Conservation (phyloP, 2,329 filamentous ascomycete genomes). For the Leptosphaerulina australis region DNA sequence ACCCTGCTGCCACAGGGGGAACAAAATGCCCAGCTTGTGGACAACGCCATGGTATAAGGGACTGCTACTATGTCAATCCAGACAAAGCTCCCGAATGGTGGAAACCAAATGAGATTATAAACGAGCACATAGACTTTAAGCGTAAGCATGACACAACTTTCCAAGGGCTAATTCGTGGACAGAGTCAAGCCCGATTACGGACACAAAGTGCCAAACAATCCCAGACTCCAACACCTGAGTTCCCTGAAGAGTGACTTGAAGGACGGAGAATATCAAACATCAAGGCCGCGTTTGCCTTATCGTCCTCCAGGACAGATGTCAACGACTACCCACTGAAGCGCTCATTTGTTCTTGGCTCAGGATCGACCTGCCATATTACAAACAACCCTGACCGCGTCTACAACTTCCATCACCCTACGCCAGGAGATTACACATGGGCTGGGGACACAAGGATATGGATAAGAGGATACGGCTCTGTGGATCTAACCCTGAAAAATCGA, state of each 20-base stretch:
- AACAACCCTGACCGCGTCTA: too few relatives aligned
- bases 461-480: too few relatives aligned
- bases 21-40: not conserved
- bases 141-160: not conserved
- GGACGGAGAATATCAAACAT: not conserved
- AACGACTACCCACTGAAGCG: too few relatives aligned
- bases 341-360: too few relatives aligned
- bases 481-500: too few relatives aligned
- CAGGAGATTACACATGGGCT: too few relatives aligned
- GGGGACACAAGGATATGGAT: too few relatives aligned
- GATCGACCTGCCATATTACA: too few relatives aligned
- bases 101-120: not conserved
- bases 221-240: not conserved
- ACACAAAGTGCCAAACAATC: not conserved
- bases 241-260: not conserved
- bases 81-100: not conserved
- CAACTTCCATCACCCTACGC: too few relatives aligned
- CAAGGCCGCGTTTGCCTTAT: too few relatives aligned
- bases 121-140: too few relatives aligned
- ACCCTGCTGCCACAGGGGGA: not conserved
- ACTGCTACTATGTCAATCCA: not conserved
- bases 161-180: not conserved
- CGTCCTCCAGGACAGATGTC: too few relatives aligned
- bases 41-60: not conserved
- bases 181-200: not conserved